Evolutionary conservation across 148 eudicot species (phyloP).

Genomic region (Vaccinium vitisidaea): DNA sequence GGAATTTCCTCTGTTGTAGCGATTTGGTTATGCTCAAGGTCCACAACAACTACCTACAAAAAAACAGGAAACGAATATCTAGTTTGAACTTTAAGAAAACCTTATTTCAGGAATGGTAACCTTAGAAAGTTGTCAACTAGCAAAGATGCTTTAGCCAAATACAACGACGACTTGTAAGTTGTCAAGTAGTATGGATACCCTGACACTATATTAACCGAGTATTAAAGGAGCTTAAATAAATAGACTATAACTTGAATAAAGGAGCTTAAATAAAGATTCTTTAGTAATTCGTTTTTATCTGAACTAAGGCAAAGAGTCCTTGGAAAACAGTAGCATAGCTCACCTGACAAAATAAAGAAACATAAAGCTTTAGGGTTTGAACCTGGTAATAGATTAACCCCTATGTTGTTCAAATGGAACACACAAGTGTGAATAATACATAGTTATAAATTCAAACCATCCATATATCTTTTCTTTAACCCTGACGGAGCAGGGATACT

Average conservation of each 20-base stretch:
- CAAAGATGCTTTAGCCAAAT: constrained; percentile 1
- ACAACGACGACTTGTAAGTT: not conserved
- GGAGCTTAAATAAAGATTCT: not conserved
- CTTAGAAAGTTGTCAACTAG: constrained; percentile 1
- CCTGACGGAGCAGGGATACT: not conserved
- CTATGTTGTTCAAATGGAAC: not conserved
- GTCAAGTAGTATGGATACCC: not conserved
- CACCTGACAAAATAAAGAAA: not conserved
- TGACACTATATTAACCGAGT: not conserved
- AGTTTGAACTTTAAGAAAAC: not conserved
- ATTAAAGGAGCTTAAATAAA: not conserved
- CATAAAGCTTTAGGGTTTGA: not conserved
- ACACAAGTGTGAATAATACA: not conserved
- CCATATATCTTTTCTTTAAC: not conserved
- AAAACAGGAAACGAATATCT: constrained; percentile 8
- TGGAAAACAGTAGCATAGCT: not conserved
- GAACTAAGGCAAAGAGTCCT: not conserved
- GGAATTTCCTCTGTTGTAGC: constrained; percentile 95
- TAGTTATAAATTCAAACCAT: not conserved
- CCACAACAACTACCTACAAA: constrained; percentile 89
- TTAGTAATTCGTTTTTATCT: not conserved
- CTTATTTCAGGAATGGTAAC: not conserved
- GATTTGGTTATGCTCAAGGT: constrained; percentile 82
- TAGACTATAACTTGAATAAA: not conserved
- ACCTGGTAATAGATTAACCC: not conserved